Percentiles rank a stretch among this genome's conserved stretches.
Conservation (phyloP, 2,329 filamentous ascomycete genomes). For the Thelonectria blattea region DNA sequence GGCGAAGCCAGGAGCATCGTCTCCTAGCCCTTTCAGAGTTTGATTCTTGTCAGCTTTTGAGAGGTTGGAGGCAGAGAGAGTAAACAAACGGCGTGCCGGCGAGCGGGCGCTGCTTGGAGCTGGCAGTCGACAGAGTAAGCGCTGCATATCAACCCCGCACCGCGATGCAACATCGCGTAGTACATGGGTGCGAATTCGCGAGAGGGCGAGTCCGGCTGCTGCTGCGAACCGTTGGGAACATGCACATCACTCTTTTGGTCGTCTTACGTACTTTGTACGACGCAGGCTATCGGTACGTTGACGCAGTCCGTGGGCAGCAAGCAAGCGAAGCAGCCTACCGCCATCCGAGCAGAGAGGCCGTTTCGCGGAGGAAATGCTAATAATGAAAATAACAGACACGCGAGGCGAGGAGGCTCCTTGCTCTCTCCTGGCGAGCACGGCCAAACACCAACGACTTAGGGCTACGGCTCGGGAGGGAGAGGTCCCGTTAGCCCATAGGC, state of each 20-base stretch:
- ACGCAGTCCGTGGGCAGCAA: not conserved
- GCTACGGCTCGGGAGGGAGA: not conserved
- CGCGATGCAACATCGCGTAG: not conserved
- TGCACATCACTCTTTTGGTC: too few relatives aligned
- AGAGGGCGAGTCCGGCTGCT: not conserved
- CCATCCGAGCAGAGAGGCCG: not conserved
- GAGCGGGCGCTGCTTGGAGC: constrained; percentile 14
- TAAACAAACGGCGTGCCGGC: not conserved
- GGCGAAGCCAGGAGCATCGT: not conserved
- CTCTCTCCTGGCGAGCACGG: too few relatives aligned
- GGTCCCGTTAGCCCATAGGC: not conserved
- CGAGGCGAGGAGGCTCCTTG: too few relatives aligned
- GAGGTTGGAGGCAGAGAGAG: not conserved
- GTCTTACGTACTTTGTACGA: not conserved
- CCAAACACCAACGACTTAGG: not conserved
- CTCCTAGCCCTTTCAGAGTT: not conserved
- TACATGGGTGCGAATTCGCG: not conserved
- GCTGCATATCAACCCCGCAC: constrained; percentile 4
- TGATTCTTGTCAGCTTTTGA: not conserved
- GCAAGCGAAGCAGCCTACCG: too few relatives aligned
- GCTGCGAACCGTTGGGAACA: not conserved
- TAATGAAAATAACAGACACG: not conserved
- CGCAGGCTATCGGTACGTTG: too few relatives aligned
- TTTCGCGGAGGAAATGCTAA: not conserved
- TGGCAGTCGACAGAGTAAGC: not conserved